Percentiles rank a stretch among this genome's conserved stretches.
These are phyloP conservation scores for Pulveroboletus sp. DNA, from an alignment of 768 basidiomycete genomes.

Conservation along the genomic window DNA sequence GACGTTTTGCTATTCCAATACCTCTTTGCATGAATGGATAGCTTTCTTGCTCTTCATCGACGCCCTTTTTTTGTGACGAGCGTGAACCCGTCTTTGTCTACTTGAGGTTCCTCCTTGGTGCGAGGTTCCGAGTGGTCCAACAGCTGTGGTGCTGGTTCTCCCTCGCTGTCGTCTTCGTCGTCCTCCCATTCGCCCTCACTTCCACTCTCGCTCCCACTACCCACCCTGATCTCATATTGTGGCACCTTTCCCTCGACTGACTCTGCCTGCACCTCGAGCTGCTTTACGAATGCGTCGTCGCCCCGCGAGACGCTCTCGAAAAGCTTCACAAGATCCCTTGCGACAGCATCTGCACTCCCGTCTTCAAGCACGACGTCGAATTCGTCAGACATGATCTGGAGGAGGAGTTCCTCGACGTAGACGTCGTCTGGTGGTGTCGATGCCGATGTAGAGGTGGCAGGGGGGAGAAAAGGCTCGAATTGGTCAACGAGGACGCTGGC, in stretches of 20 bases:
- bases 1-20: slow-evolving; percentile 17
- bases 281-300: slow-evolving; percentile 47
- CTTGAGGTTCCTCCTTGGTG: too few relatives aligned
- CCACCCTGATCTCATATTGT: slow-evolving; percentile 40
- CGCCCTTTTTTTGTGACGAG: slow-evolving; percentile 62
- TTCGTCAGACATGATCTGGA: slow-evolving; percentile 85
- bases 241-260: slow-evolving; percentile 55
- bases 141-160: slow-evolving; percentile 54
- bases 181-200: slow-evolving; percentile 45
- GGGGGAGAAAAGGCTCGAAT: slow-evolving; percentile 55
- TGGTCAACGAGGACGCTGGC: slow-evolving; percentile 78
- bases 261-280: slow-evolving; percentile 65
- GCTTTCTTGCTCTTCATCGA: slow-evolving; percentile 27
- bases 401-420: slow-evolving; percentile 78
- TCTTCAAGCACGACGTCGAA: slow-evolving; percentile 86
- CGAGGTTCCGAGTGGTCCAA: slow-evolving; percentile 49
- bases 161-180: slow-evolving; percentile 39
- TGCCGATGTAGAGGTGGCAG: not conserved
- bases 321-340: slow-evolving; percentile 65
- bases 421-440: slow-evolving; percentile 46
- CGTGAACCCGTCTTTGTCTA: slow-evolving; percentile 94
- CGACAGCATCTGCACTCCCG: slow-evolving; percentile 72
- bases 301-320: slow-evolving; percentile 56
- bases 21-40: slow-evolving; percentile 16
- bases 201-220: slow-evolving; percentile 35